Evolutionary conservation across 2,329 filamentous ascomycete species (phyloP).

Genomic region (Dactylellina parvicollis): DNA sequence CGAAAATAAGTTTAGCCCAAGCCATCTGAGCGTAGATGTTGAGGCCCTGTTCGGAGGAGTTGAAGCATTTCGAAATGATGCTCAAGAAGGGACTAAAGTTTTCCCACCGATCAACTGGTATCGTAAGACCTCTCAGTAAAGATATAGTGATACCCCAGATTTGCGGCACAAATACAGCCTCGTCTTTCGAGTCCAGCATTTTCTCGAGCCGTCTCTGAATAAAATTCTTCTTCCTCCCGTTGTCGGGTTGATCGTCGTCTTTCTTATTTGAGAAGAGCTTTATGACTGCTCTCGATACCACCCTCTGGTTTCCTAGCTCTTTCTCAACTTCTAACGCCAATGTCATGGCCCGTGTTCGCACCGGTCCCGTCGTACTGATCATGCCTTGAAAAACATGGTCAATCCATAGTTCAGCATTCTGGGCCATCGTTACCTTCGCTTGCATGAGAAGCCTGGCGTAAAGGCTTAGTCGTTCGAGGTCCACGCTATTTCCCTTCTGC

Average conservation of each 20-base stretch:
- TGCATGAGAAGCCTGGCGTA: conserved; percentile 82
- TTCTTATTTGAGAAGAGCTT: conserved; percentile 65
- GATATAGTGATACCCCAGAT: conserved; percentile 88
- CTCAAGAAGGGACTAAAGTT: conserved; percentile 78
- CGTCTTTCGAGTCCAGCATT: conserved; percentile 72
- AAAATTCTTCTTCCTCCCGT: conserved; percentile 14
- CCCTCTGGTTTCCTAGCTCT: conserved; percentile 74
- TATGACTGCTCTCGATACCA: conserved; percentile 72
- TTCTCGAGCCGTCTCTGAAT: conserved; percentile 68
- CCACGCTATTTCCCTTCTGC: conserved; percentile 80
- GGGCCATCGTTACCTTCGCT: conserved; percentile 74
- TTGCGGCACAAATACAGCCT: conserved; percentile 76
- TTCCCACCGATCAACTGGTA: conserved; percentile 71
- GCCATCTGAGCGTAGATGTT: conserved; percentile 82
- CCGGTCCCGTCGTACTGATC: conserved; percentile 79
- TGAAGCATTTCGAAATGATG: conserved; percentile 84
- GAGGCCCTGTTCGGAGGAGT: conserved; percentile 75
- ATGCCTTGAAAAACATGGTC: conserved; percentile 83
- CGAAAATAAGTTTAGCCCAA: conserved; percentile 85
- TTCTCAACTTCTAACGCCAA: conserved; percentile 77
- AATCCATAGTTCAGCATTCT: conserved; percentile 78
- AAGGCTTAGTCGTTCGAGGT: conserved; percentile 78
- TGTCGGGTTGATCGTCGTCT: conserved; percentile 62
- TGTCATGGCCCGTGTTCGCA: conserved; percentile 76
- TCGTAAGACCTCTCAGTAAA: conserved; percentile 72